Conservation (phyloP, 2,329 filamentous ascomycete genomes). For the Xylaria arbuscula region DNA sequence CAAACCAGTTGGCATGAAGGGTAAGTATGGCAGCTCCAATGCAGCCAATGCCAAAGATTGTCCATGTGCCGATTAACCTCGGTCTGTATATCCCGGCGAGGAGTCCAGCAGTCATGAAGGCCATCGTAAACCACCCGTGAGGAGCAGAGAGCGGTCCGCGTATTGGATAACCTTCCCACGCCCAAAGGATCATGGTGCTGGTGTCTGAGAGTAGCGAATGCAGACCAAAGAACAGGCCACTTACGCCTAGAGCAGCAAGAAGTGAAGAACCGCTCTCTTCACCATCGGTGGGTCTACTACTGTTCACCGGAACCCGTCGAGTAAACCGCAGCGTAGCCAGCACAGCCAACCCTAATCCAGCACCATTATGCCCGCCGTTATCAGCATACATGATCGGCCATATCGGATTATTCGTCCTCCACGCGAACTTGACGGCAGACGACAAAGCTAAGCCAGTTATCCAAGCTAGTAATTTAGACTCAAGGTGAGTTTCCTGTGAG, state of each 20-base stretch:
- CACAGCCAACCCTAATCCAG: conserved; percentile 79
- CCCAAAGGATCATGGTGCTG: conserved; percentile 99
- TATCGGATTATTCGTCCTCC: conserved; percentile 93
- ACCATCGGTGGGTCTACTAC: conserved; percentile 49
- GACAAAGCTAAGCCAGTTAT: conserved; percentile 85
- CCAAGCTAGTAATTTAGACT: conserved; percentile 84
- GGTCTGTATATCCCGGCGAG: conserved; percentile 80
- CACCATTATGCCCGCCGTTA: conserved; percentile 93
- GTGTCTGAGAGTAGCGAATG: conserved; percentile 96
- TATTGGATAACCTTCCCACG: conserved; percentile 95
- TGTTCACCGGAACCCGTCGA: conserved; percentile 66
- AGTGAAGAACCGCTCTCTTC: conserved; percentile 72
- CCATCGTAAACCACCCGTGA: conserved; percentile 88
- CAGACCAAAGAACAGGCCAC: conserved; percentile 85
- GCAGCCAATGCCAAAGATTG: conserved; percentile 80
- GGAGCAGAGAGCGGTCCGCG: conserved; percentile 87
- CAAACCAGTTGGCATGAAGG: conserved; percentile 82
- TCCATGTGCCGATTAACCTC: conserved; percentile 78
- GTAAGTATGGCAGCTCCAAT: conserved; percentile 84
- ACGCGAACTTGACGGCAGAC: conserved; percentile 90
- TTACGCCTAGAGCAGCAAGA: conserved; percentile 81
- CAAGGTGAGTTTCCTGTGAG: conserved; percentile 77
- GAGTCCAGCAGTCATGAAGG: conserved; percentile 86
- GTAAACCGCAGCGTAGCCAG: conserved; percentile 82
- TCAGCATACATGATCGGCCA: conserved; percentile 93